A percentile compares a stretch with the other conserved stretches of the same genome.
Conservation (phyloP, 2,329 filamentous ascomycete genomes). For the Salinomyces thailandicus region DNA sequence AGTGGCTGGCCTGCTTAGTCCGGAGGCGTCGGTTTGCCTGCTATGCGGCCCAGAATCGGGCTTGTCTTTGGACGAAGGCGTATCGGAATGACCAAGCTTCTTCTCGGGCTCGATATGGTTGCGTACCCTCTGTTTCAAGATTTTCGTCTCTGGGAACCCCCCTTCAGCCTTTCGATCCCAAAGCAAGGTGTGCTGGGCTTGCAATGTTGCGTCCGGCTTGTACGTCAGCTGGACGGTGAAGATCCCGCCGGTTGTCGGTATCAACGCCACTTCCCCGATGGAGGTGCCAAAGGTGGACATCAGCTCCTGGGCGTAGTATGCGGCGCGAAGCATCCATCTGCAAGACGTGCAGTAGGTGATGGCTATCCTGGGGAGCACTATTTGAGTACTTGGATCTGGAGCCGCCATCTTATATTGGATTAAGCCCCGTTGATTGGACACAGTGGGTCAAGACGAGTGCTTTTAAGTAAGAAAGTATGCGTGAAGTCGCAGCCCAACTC, state of each 20-base stretch:
- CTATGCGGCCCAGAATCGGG: not conserved
- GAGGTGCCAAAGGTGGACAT: slow-evolving; percentile 80
- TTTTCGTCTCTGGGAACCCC: slow-evolving; percentile 90
- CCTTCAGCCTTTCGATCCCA: slow-evolving; percentile 85
- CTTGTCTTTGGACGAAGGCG: slow-evolving; percentile 13
- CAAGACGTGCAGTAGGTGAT: slow-evolving; percentile 75
- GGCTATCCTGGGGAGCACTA: slow-evolving; percentile 65
- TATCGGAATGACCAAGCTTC: slow-evolving; percentile 62
- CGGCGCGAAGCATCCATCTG: slow-evolving; percentile 21
- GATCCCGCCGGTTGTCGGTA: slow-evolving; percentile 73
- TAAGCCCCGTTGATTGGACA: too few species aligned
- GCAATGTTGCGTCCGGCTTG: slow-evolving; percentile 6
- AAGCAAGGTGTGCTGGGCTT: slow-evolving; percentile 44
- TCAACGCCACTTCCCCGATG: slow-evolving; percentile 77
- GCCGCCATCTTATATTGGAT: too few species aligned
- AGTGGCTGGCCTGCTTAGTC: not conserved
- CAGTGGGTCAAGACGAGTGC: too few species aligned
- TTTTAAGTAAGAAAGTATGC: too few species aligned
- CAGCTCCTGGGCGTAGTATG: slow-evolving; percentile 84
- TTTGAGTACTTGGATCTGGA: too few species aligned
- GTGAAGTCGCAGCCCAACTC: too few species aligned
- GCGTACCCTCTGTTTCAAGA: slow-evolving; percentile 72
- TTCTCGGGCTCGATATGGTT: slow-evolving; percentile 70
- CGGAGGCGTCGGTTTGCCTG: not conserved
- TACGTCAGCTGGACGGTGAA: slow-evolving; percentile 62